Conservation (phyloP, 495 filamentous ascomycete species). For the Tuber melanosporum region DNA sequence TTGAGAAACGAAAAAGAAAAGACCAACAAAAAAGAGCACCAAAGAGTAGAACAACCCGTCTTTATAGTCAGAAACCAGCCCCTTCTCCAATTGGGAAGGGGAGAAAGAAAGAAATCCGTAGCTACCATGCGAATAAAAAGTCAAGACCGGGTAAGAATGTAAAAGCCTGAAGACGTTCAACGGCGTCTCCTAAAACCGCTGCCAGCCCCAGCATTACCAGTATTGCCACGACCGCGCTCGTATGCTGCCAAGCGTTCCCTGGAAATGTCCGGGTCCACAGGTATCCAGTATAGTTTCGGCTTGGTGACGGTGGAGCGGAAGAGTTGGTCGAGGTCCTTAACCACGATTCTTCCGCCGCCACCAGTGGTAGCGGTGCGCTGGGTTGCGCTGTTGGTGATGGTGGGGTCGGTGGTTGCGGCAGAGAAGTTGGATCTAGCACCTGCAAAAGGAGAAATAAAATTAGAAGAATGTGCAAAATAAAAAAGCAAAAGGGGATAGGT, state of each 20-base stretch:
- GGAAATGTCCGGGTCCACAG: conserved; percentile 47
- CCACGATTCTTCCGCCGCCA: conserved; percentile 11
- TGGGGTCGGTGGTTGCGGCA: background rate
- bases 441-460: background rate
- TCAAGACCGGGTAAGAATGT: background rate
- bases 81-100: background rate
- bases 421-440: background rate
- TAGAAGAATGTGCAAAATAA: background rate
- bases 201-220: background rate
- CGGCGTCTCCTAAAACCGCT: conserved; percentile 15
- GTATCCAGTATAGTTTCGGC: conserved; percentile 63
- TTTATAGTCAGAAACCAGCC: conserved; percentile 10
- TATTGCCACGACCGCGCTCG: background rate
- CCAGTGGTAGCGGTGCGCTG: background rate
- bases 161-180: background rate
- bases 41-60: background rate
- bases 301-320: conserved; percentile 60
- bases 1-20: background rate
- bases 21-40: background rate
- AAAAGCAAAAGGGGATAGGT: background rate
- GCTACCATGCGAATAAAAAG: background rate
- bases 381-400: background rate
- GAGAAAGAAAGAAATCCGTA: conserved; percentile 9
- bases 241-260: conserved; percentile 26
- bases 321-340: conserved; percentile 51